Evolutionary conservation across 345 rosid genomes (phyloP).

Genomic region (Gossypium ekmanianum): DNA sequence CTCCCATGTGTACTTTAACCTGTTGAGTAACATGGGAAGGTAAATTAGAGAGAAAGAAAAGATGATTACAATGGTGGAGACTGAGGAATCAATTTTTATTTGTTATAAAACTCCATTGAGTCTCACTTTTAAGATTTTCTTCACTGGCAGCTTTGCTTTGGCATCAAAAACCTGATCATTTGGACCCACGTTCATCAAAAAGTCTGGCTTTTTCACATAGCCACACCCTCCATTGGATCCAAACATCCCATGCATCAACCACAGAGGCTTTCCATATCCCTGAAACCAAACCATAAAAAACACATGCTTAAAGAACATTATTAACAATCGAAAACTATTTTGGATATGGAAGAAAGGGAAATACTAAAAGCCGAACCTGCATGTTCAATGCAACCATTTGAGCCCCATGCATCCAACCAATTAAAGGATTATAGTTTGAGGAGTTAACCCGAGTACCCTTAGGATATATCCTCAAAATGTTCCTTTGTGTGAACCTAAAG

Average conservation of each 20-base stretch:
- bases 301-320: neutral
- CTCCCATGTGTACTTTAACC: conserved; percentile 68
- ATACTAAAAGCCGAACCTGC: conserved; percentile 49
- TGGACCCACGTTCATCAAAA: conserved; percentile 39
- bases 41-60: neutral
- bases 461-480: conserved; percentile 68
- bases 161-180: conserved; percentile 45
- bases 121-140: conserved; percentile 51
- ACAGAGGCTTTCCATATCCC: conserved; percentile 71
- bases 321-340: neutral
- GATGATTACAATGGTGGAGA: neutral
- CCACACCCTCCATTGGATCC: conserved; percentile 71
- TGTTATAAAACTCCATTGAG: neutral
- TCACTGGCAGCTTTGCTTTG: conserved; percentile 35
- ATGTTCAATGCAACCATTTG: conserved; percentile 90
- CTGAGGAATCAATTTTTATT: neutral
- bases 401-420: conserved; percentile 82
- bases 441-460: conserved; percentile 60
- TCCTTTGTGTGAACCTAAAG: conserved; percentile 65
- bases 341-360: neutral
- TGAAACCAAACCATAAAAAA: conserved; percentile 13
- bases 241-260: conserved; percentile 87
- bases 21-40: conserved; percentile 17
- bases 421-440: conserved; percentile 65
- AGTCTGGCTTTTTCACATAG: conserved; percentile 62